Base-by-base conservation (phyloP, 1,284 basidiomycete species). In the Filobasidium uniguttulatum region DNA sequence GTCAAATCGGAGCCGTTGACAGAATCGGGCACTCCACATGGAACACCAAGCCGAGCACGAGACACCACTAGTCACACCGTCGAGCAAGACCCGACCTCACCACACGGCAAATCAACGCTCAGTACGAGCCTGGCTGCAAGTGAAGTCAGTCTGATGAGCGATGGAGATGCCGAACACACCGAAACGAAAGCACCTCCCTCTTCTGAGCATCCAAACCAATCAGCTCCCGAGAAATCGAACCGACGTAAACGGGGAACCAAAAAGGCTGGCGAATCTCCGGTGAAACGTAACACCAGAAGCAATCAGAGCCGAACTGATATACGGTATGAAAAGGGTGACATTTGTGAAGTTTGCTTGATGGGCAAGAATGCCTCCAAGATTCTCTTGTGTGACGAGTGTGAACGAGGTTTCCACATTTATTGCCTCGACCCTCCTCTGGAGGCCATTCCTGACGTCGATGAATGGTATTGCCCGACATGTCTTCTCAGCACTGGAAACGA, bases 301-400 rank as follows among this genome's bases (percentile, higher is more conserved):
- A 9, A 38, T 20, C 15, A 29, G 15, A 3, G 14, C 14, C 40
- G 40, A 12, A 43, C 26, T 17, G 25, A 43, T n/a, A 29, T 43
- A 28, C 40, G 29, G 12, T 43, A 43, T 29, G 40, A 43, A 15
- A 43, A 43, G 40, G 40, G 40, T 14, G 40, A 43, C 26, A 78
- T 79, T 50, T 96, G 90, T 68, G 90, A 96, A 71, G 80, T 94
- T 40, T 96, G 90, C 67, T 78, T 83, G 56, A 82, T 82, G 67
- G 86, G 85, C 63, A 84, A 91, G 63, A 79, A 81, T 50, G 87
- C 81, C 15, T 81, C 83, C 55, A 82, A 87, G 66, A 96, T 97
- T 80, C 74, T 99, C 22, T 76, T 97, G 0, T 99, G 94, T 68
- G 91, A 96, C 68, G 90, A 88, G 22, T 98, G 94, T 71, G 91